Evolutionary conservation across 208 protist genomes (phyloP).

Genomic region (Leptomonas pyrrhocoris): DNA sequence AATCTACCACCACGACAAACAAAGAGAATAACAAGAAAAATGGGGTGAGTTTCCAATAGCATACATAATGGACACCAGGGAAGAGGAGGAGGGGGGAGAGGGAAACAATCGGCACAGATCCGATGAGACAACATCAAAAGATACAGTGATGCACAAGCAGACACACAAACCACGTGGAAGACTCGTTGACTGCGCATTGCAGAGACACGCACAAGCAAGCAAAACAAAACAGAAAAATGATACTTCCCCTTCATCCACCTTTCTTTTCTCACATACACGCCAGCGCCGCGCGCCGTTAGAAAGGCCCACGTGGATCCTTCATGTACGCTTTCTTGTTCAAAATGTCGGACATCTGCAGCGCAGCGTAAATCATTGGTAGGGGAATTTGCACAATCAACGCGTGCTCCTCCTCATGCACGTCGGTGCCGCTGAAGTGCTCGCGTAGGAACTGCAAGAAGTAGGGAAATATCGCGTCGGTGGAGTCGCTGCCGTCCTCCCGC

Average conservation of each 20-base stretch:
- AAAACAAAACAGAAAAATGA: too few species aligned
- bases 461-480: slow-evolving; percentile 59
- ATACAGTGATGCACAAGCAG: too few species aligned
- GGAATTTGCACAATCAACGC: slow-evolving; percentile 72
- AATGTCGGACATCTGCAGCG: slow-evolving; percentile 60
- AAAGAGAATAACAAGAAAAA: too few species aligned
- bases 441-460: slow-evolving; percentile 76
- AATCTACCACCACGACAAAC: neutral
- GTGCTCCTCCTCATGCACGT: slow-evolving; percentile 61
- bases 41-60: too few species aligned
- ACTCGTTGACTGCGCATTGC: too few species aligned
- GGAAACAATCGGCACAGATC: neutral
- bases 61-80: slow-evolving; percentile 1
- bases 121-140: too few species aligned
- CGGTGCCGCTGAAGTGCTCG: slow-evolving; percentile 68
- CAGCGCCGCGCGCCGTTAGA: slow-evolving; percentile 22
- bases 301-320: slow-evolving; percentile 55
- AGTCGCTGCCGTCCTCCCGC: slow-evolving; percentile 27
- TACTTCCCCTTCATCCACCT: too few species aligned
- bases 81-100: neutral
- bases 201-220: too few species aligned
- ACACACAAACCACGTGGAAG: too few species aligned
- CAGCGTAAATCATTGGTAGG: slow-evolving; percentile 58
- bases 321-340: slow-evolving; percentile 67
- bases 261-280: neutral